Conservation (phyloP, 2,329 filamentous ascomycete genomes). For the Cladorrhinum sp. region DNA sequence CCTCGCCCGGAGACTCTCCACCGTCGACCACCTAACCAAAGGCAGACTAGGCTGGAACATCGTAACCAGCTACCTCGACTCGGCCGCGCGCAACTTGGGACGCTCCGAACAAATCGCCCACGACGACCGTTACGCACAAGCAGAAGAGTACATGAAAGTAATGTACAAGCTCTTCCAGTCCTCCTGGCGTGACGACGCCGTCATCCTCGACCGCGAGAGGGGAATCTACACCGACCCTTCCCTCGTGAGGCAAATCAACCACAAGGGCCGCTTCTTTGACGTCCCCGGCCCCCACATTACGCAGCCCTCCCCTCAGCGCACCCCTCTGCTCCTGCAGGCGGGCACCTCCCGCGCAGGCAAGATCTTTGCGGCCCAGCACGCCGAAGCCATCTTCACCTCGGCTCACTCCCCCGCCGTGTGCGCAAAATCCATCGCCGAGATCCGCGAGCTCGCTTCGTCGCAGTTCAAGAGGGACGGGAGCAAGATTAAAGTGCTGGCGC, state of each 20-base stretch:
- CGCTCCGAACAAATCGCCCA: conserved; percentile 54
- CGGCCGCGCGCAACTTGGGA: conserved; percentile 62
- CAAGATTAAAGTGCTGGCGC: conserved; percentile 65
- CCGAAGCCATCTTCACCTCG: conserved; percentile 68
- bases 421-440: conserved; percentile 59
- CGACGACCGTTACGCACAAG: conserved; percentile 59
- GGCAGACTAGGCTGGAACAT: conserved; percentile 54
- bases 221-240: conserved; percentile 58
- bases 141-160: conserved; percentile 60
- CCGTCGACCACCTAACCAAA: conserved; percentile 63
- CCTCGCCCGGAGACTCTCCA: conserved; percentile 61
- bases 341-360: conserved; percentile 66
- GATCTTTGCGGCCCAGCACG: conserved; percentile 65
- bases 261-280: conserved; percentile 55
- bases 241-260: conserved; percentile 58
- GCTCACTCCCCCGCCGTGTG: conserved; percentile 62
- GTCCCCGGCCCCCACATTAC: conserved; percentile 60
- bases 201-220: conserved; percentile 49
- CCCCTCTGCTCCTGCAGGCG: conserved; percentile 67
- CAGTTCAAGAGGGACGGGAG: conserved; percentile 55
- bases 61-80: conserved; percentile 66
- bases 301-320: conserved; percentile 64
- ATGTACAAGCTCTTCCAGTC: conserved; percentile 52
- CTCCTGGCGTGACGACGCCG: conserved; percentile 57
- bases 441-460: conserved; percentile 53